Percentiles rank a stretch among this genome's conserved stretches.
Conservation (phyloP, 768 basidiomycete species). For the Phaeotremella skinneri region DNA sequence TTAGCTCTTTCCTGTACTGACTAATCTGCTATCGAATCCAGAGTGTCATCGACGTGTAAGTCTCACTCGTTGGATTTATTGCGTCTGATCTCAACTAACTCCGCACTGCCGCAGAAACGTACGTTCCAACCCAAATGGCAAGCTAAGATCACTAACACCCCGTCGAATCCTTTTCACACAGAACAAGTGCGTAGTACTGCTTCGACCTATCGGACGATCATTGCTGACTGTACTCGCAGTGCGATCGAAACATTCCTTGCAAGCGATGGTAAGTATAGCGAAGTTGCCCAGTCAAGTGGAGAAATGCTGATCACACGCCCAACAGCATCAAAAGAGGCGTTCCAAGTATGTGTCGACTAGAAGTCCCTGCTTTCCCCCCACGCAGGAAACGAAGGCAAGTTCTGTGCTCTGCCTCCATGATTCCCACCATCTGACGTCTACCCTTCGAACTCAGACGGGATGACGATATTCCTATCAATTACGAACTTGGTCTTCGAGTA, state of each 20-base stretch:
- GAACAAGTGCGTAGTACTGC: conserved; percentile 37
- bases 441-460: conserved; percentile 13
- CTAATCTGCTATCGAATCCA: not conserved
- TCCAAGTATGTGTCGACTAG: conserved; percentile 44
- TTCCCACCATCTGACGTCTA: not conserved
- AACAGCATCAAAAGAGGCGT: conserved; percentile 45
- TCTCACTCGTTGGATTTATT: not conserved
- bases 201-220: not conserved
- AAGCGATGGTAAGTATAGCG: conserved; percentile 39
- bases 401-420: not conserved
- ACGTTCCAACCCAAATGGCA: not conserved
- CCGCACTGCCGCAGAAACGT: conserved; percentile 33
- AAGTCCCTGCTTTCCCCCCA: conserved; percentile 36
- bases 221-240: conserved; percentile 31
- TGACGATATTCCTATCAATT: conserved; percentile 32
- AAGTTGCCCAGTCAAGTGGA: not conserved
- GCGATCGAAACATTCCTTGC: conserved; percentile 48
- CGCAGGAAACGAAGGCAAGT: conserved; percentile 38
- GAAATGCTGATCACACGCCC: not conserved
- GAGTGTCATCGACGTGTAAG: conserved; percentile 49
- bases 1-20: conserved; percentile 4
- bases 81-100: conserved; percentile 1
- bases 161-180: conserved; percentile 8
- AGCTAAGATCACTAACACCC: conserved; percentile 5
- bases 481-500: conserved; percentile 36